Conservation (phyloP, 2,329 filamentous ascomycete species). For the Aureobasidium pullulans region DNA sequence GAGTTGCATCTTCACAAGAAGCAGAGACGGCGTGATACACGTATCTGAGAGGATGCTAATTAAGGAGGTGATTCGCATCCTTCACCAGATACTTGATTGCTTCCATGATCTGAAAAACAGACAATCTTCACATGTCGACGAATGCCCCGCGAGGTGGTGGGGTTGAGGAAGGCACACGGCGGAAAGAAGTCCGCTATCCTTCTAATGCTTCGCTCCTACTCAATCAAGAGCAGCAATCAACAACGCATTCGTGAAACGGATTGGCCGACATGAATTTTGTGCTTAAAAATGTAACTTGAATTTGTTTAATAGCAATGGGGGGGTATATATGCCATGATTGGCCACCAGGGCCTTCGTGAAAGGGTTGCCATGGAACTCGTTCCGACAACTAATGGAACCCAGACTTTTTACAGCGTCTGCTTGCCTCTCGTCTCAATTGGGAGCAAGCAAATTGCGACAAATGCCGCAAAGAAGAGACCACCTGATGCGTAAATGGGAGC, state of each 20-base stretch:
- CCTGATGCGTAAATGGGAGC: constrained; percentile 38
- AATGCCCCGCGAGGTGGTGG: too few relatives aligned
- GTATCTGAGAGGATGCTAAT: too few relatives aligned
- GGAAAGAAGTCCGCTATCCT: too few relatives aligned
- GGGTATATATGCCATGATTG: background rate
- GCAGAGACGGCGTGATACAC: too few relatives aligned
- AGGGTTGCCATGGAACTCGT: background rate
- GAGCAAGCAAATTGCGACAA: constrained; percentile 34
- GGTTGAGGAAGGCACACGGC: background rate
- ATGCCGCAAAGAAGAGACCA: constrained; percentile 37
- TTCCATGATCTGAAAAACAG: too few relatives aligned
- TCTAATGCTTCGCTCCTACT: background rate
- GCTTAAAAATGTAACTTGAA: background rate
- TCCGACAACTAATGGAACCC: background rate
- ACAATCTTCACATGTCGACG: too few relatives aligned
- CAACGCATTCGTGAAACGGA: background rate
- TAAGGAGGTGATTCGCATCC: too few relatives aligned
- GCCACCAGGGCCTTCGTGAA: background rate
- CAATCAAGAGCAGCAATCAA: too few relatives aligned
- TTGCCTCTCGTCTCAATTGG: constrained; percentile 39
- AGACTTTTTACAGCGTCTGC: constrained; percentile 30
- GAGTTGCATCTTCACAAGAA: too few relatives aligned
- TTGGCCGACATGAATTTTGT: background rate
- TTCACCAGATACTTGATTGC: too few relatives aligned
- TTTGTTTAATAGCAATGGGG: background rate